Evolutionary conservation across 2,329 filamentous ascomycete genomes (phyloP), one percentile per base, ranked within the genome.

Genomic region (Scytalidium sp.): DNA sequence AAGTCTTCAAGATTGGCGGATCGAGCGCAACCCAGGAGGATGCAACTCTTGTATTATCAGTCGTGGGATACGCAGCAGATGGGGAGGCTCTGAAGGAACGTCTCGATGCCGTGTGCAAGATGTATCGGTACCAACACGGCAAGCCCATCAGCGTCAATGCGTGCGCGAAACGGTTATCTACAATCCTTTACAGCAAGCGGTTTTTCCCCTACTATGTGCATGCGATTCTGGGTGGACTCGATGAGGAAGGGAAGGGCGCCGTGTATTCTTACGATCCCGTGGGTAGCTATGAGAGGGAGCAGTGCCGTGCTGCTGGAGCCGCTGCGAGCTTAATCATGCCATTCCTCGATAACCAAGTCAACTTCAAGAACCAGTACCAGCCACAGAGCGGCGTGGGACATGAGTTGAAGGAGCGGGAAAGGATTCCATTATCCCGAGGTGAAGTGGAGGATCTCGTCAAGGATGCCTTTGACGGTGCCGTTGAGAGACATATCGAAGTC

Each of bases 131-230:
- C 78, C 91, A 95, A 69, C 93, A 97, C 71, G 90, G 90, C 71
- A 99, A 97, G 78, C 84, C 90, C 58, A 99, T 99, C 87, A 87
- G 83, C 56, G 88, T 97, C 65, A 87, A 90, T 64, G 94, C 94
- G 44, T 97, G 93, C 72, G 95, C 94, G 49, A 93, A 97, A 74
- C 85, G 93, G 50, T 80, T 99, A 54, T 93, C 90, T 39, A 97
- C 95, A 43, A 95, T 99, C 59, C 84, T 99, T 50, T 99, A 99
- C 78, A 80, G 85, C 71, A 97, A 97, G 78, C 90, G 94, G 44
- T 99, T 99, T 79, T 99, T 99, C 78, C 94, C 94, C 19, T 99
- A 96, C 82, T 99, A 99, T 72, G 90, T 95, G 51, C 85, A 93
- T 64, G 93, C 93, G 25, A 97, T 99, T 69, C 78, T 99, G 43